Percentiles rank a stretch among this genome's conserved stretches.
Evolutionary conservation across 2,329 filamentous ascomycete genomes (phyloP).

Genomic region (Rhytidhysteron rufulum): DNA sequence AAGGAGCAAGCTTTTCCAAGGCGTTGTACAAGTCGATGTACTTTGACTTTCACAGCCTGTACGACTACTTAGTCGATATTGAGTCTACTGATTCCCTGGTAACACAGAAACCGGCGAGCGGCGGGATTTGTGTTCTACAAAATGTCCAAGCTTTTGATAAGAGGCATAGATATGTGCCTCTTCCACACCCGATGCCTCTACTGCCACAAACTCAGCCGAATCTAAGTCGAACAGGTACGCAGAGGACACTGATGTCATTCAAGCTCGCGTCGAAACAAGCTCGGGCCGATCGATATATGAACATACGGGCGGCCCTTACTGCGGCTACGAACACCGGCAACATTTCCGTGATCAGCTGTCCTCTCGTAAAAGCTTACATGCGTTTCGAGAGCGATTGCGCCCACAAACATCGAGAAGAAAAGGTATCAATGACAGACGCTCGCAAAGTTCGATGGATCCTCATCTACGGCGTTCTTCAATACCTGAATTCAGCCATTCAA

Average conservation of each 20-base stretch:
- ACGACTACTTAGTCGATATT: slow-evolving; percentile 66
- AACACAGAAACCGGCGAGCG: slow-evolving; percentile 55
- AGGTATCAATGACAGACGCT: slow-evolving; percentile 60
- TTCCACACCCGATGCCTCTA: slow-evolving; percentile 65
- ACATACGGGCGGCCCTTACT: slow-evolving; percentile 51
- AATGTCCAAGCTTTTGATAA: slow-evolving; percentile 64
- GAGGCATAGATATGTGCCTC: slow-evolving; percentile 55
- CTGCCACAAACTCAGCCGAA: slow-evolving; percentile 49
- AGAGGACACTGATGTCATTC: slow-evolving; percentile 32
- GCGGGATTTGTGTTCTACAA: slow-evolving; percentile 68
- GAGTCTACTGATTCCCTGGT: slow-evolving; percentile 48
- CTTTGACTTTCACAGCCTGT: slow-evolving; percentile 66
- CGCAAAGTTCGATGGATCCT: slow-evolving; percentile 77
- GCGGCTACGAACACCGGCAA: slow-evolving; percentile 47
- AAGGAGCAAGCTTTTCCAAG: slow-evolving; percentile 53
- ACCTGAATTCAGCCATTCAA: slow-evolving; percentile 61
- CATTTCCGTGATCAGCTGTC: slow-evolving; percentile 33
- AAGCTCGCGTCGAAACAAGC: slow-evolving; percentile 32
- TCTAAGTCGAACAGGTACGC: slow-evolving; percentile 22
- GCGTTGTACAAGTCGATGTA: slow-evolving; percentile 59
- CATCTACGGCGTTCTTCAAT: slow-evolving; percentile 70
- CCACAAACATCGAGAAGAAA: slow-evolving; percentile 52
- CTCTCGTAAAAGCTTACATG: slow-evolving; percentile 64
- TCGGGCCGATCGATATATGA: slow-evolving; percentile 47
- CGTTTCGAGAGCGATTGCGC: slow-evolving; percentile 63